Conservation (phyloP, 129 eudicot genomes). For the Pittosporum tobira region DNA sequence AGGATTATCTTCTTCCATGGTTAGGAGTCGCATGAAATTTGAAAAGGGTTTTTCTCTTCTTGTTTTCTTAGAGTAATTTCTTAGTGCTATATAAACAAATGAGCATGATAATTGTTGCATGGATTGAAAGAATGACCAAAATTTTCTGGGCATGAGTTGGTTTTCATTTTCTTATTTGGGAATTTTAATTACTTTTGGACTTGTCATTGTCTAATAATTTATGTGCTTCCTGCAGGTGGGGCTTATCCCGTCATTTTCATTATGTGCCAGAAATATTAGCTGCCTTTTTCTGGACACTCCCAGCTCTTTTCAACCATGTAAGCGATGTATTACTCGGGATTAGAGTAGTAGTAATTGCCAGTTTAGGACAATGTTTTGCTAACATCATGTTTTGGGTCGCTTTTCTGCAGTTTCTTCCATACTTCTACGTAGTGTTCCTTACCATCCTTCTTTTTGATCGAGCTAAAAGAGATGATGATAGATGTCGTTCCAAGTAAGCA, state of each 20-base stretch:
- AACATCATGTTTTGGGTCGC: not conserved
- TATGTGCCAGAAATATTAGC: constrained; percentile 90
- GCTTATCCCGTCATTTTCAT: constrained; percentile 90
- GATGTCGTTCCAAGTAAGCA: constrained; percentile 92
- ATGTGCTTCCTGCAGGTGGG: constrained; percentile 65
- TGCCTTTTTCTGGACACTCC: constrained; percentile 95
- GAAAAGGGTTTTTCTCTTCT: not conserved
- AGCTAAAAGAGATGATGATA: constrained; percentile 90
- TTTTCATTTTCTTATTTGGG: no score
- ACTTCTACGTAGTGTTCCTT: constrained; percentile 79
- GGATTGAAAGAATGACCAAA: not conserved
- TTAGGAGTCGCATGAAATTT: not conserved
- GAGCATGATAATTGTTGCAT: not conserved
- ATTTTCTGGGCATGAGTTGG: not conserved
- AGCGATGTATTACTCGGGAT: constrained; percentile 13
- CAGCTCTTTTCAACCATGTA: constrained; percentile 88
- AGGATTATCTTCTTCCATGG: no score
- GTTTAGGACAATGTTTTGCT: not conserved
- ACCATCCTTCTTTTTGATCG: constrained; percentile 89
- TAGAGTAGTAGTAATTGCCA: not conserved
- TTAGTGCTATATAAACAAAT: not conserved
- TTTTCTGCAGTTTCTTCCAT: constrained; percentile 74
- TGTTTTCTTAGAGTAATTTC: not conserved
- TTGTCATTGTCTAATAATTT: not conserved
- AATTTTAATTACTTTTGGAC: not conserved